Evolutionary conservation across 768 basidiomycete genomes (phyloP).

Genomic region (Leccinum barrowsii): DNA sequence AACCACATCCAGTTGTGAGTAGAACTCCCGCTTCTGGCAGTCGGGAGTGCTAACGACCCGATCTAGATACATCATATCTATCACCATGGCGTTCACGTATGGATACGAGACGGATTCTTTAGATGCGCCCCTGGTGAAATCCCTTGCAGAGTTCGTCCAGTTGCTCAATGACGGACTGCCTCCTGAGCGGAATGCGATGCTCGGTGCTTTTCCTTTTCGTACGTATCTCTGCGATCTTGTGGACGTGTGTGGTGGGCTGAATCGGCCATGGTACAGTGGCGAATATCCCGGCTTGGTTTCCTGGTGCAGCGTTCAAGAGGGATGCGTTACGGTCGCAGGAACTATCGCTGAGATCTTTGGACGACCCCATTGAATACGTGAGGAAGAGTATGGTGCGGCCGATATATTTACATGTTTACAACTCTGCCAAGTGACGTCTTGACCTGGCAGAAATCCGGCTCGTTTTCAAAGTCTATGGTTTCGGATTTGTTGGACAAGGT

Average conservation of each 20-base stretch:
- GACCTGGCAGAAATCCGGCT: slow-evolving; percentile 19
- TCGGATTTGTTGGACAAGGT: slow-evolving; percentile 22
- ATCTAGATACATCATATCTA: slow-evolving; percentile 28
- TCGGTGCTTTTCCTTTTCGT: slow-evolving; percentile 29
- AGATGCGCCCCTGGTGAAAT: slow-evolving; percentile 25
- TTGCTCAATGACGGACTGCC: slow-evolving; percentile 23
- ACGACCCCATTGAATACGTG: slow-evolving; percentile 29
- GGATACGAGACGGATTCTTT: slow-evolving; percentile 27
- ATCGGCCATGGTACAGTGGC: slow-evolving; percentile 16
- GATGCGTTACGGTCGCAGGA: slow-evolving; percentile 26
- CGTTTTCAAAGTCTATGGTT: slow-evolving; percentile 28
- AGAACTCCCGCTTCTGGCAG: background rate
- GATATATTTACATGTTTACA: background rate
- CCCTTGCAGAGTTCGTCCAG: slow-evolving; percentile 21
- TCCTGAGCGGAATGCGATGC: slow-evolving; percentile 27
- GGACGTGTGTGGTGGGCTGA: slow-evolving; percentile 1
- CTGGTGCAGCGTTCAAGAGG: slow-evolving; percentile 28
- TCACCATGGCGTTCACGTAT: slow-evolving; percentile 31
- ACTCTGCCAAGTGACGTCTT: slow-evolving; percentile 1
- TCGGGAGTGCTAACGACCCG: background rate
- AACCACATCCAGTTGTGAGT: slow-evolving; percentile 23
- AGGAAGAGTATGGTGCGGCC: slow-evolving; percentile 23
- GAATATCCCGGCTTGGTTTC: slow-evolving; percentile 30
- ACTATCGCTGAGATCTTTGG: slow-evolving; percentile 20
- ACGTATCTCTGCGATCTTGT: slow-evolving; percentile 3